Conservation (phyloP, 2,329 filamentous ascomycete genomes). For the Cladobotryum protrusum region DNA sequence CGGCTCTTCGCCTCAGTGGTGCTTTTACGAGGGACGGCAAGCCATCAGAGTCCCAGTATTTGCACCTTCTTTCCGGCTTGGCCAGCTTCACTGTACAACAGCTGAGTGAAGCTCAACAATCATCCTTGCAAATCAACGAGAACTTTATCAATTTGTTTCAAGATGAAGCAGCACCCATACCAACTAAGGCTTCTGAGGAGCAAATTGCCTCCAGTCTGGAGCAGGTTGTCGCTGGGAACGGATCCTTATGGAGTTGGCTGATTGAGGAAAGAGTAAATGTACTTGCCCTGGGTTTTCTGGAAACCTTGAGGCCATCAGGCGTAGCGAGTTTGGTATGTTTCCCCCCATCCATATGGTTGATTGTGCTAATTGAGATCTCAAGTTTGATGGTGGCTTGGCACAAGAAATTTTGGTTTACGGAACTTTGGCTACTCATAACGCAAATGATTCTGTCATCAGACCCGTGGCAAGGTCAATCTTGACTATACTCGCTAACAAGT, state of each 20-base stretch:
- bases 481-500: conserved; percentile 40
- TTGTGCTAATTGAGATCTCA: conserved; percentile 6
- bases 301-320: conserved; percentile 28
- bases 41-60: conserved; percentile 27
- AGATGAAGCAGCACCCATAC: conserved; percentile 21
- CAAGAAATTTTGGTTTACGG: conserved; percentile 29
- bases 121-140: conserved; percentile 24
- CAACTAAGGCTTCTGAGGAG: conserved; percentile 9
- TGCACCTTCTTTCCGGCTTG: conserved; percentile 30
- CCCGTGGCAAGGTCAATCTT: conserved; percentile 31
- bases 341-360: background rate
- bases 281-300: conserved; percentile 34
- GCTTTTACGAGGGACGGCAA: conserved; percentile 24
- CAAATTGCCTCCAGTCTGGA: background rate
- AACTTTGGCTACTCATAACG: conserved; percentile 10
- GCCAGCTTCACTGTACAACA: conserved; percentile 32
- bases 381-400: conserved; percentile 32
- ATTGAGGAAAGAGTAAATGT: conserved; percentile 24
- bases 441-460: conserved; percentile 14
- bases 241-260: conserved; percentile 28
- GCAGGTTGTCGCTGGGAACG: background rate
- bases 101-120: conserved; percentile 32
- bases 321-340: conserved; percentile 30
- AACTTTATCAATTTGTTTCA: conserved; percentile 34
- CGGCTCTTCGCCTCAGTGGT: conserved; percentile 25